A percentile compares a stretch with the other conserved stretches of the same genome.
Conservation (phyloP, 1,284 basidiomycete genomes). For the Puccinia polysora region DNA sequence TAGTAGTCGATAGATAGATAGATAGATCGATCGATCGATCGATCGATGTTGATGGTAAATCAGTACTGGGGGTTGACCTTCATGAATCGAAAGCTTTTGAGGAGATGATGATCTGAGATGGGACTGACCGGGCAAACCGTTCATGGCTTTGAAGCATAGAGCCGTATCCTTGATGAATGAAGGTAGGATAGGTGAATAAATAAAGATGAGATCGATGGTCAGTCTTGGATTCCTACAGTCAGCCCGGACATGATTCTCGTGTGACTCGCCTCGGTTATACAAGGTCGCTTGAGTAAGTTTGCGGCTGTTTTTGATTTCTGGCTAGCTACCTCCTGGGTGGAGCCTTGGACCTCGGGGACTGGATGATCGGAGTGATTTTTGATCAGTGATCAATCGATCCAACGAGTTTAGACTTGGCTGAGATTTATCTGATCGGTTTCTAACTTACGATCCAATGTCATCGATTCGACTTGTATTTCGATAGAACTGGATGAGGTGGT, state of each 20-base stretch:
- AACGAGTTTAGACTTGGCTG: too few species aligned
- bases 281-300: slow-evolving; percentile 70
- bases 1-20: too few species aligned
- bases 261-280: slow-evolving; percentile 72
- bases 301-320: slow-evolving; percentile 84
- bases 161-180: slow-evolving; percentile 67
- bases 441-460: slow-evolving; percentile 18
- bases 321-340: slow-evolving; percentile 79
- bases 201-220: neutral
- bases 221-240: neutral
- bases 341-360: slow-evolving; percentile 93
- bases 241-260: neutral
- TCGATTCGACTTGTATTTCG: slow-evolving; percentile 20
- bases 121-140: slow-evolving; percentile 65
- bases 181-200: neutral
- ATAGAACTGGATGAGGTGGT: neutral
- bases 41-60: too few species aligned
- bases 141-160: slow-evolving; percentile 79
- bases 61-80: too few species aligned
- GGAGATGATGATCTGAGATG: neutral
- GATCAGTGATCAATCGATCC: too few species aligned
- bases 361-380: neutral
- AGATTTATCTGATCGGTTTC: neutral
- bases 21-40: too few species aligned
- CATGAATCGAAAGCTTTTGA: neutral